These are phyloP conservation scores for Eucalyptus decipiens DNA, from an alignment of 345 rosid genomes.

Conservation along the genomic window DNA sequence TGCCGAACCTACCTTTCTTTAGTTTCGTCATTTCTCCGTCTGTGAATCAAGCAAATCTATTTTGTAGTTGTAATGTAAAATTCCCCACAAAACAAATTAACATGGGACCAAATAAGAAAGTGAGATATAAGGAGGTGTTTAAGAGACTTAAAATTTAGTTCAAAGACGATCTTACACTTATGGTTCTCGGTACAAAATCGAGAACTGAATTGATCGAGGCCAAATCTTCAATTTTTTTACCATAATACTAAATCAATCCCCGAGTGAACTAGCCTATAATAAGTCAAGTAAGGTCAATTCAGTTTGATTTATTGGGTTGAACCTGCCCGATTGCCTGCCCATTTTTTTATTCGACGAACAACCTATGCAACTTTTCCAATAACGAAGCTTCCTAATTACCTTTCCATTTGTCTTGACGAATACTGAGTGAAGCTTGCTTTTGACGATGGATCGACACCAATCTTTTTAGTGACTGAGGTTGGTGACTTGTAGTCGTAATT, in stretches of 20 bases:
- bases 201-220: background rate
- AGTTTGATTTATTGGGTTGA: background rate
- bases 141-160: background rate
- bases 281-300: background rate
- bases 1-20: background rate
- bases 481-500: background rate
- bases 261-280: background rate
- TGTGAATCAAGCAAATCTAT: background rate
- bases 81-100: background rate
- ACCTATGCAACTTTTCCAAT: background rate
- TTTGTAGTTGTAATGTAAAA: background rate
- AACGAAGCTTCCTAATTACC: background rate
- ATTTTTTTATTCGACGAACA: background rate
- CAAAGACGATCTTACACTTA: background rate
- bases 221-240: background rate
- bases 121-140: background rate
- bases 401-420: background rate
- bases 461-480: background rate
- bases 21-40: background rate
- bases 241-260: fast-evolving
- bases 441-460: background rate
- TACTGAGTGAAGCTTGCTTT: background rate
- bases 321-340: background rate
- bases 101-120: background rate
- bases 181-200: background rate